Conservation (phyloP, 768 basidiomycete species). For the Candolleomyces aberdarensis region DNA sequence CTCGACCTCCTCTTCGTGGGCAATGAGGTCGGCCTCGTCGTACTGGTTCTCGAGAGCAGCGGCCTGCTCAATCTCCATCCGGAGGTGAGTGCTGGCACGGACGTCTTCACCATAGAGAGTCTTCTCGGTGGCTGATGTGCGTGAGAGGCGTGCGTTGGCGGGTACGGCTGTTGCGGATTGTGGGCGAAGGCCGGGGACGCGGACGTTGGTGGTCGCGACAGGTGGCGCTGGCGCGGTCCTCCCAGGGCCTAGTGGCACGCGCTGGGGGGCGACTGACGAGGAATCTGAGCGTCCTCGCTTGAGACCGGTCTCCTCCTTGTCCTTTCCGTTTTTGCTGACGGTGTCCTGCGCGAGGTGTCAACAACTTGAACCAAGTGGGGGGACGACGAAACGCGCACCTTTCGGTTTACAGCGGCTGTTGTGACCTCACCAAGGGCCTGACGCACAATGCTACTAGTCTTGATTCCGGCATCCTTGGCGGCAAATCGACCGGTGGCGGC, state of each 20-base stretch:
- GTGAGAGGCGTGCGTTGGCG: slow-evolving; percentile 35
- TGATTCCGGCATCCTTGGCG: slow-evolving; percentile 47
- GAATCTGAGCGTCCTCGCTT: slow-evolving; percentile 67
- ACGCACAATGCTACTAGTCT: slow-evolving; percentile 55
- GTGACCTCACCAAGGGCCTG: slow-evolving; percentile 82
- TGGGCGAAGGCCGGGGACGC: slow-evolving; percentile 22
- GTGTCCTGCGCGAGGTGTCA: slow-evolving; percentile 36
- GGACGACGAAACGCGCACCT: slow-evolving; percentile 41
- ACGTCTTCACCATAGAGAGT: slow-evolving; percentile 26
- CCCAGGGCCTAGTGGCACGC: slow-evolving; percentile 64
- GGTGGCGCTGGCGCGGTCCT: slow-evolving; percentile 44
- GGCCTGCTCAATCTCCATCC: slow-evolving; percentile 66
- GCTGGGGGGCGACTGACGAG: slow-evolving; percentile 55
- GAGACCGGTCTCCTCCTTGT: slow-evolving; percentile 65
- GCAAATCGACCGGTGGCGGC: slow-evolving; percentile 50
- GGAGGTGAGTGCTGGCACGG: slow-evolving; percentile 37
- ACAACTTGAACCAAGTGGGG: slow-evolving; percentile 2
- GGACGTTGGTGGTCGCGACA: slow-evolving; percentile 36
- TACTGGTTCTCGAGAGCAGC: slow-evolving; percentile 34
- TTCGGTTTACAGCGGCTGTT: slow-evolving; percentile 72
- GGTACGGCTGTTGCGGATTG: slow-evolving; percentile 9
- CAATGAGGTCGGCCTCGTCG: slow-evolving; percentile 37
- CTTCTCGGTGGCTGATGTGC: slow-evolving; percentile 39
- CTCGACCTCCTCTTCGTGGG: slow-evolving; percentile 57
- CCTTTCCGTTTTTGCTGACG: slow-evolving; percentile 53